Evolutionary conservation across 305 asterid species (phyloP), one percentile per base, ranked within the genome.

Genomic region (Fraxinus baroniana): DNA sequence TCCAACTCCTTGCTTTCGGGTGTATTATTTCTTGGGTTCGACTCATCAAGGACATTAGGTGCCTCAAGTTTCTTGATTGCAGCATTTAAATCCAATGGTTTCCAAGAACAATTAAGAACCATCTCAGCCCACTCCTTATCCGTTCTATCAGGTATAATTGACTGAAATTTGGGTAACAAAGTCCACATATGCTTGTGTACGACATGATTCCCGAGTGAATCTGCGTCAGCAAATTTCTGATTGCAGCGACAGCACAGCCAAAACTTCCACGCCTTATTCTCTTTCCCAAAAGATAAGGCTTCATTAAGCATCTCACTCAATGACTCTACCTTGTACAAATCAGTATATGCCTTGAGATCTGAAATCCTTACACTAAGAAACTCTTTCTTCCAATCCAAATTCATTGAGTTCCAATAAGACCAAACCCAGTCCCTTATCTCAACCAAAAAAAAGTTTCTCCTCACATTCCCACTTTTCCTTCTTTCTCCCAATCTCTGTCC

Each of bases 91-190:
- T 95, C 97, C 79, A 95, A 82, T 5, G 99, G 97, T 87, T 90
- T 94, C 99, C 99, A 95, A 71, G 88, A 80, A 85, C 92, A 93
- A 78, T 87, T 92, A 41, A 93, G 87, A 87, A 95, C 93, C 98
- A 94, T 91, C 82, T 95, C 97, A 49, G 91, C 90, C 99, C 98
- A 95, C 87, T 93, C 92, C 76, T 86, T 87, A 70, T 93, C 97
- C 88, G 93, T 90, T 84, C 36, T 86, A 86, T 89, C 92, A 30
- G 99, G 99, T 83, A 94, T 79, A 71, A 89, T 77, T 24, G 94
- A 88, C 91, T 92, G 94, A 93, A 92, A 83, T 84, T 93, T 90
- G 76, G 97, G 98, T 84, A 83, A 74, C 85, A 94, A 90, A 86
- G 87, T 90, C 73, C 93, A 89, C 92, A 91, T 77, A 82, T 95